Conservation (phyloP, 78 protist genomes). For the Abeoforma whisleri region DNA sequence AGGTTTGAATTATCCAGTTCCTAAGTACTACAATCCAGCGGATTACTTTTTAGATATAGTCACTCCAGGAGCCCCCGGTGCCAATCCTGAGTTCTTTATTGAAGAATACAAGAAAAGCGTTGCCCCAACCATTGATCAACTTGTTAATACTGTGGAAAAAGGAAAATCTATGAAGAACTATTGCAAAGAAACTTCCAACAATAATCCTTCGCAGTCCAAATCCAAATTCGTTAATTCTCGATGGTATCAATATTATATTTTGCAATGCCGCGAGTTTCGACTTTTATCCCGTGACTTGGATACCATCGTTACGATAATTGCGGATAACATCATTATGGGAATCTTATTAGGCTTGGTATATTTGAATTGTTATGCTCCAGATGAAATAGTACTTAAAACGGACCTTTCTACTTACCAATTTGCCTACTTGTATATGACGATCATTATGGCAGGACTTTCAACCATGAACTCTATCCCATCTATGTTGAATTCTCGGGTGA, state of each 20-base stretch:
- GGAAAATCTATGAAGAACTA: conserved; percentile 4
- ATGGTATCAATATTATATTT: conserved; percentile 24
- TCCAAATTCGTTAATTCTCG: conserved; percentile 13
- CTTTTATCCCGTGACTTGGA: neutral
- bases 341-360: conserved; percentile 12
- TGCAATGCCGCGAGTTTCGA: conserved; percentile 20
- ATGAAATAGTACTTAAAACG: neutral
- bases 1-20: conserved; percentile 2
- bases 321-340: conserved; percentile 1
- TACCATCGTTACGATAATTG: neutral
- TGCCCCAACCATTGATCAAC: neutral
- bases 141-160: neutral
- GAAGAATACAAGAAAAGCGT: conserved; percentile 1
- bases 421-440: conserved; percentile 18
- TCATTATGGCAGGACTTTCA: neutral
- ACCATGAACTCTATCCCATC: conserved; percentile 19
- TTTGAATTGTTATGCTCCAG: neutral
- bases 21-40: neutral
- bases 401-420: conserved; percentile 3
- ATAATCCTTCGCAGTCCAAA: neutral
- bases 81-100: neutral
- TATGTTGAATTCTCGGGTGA: conserved; percentile 11
- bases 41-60: conserved; percentile 41
- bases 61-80: neutral
- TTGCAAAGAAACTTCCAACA: neutral